Conservation (phyloP, 805 yeast species). For the Ogataea philodendri region DNA sequence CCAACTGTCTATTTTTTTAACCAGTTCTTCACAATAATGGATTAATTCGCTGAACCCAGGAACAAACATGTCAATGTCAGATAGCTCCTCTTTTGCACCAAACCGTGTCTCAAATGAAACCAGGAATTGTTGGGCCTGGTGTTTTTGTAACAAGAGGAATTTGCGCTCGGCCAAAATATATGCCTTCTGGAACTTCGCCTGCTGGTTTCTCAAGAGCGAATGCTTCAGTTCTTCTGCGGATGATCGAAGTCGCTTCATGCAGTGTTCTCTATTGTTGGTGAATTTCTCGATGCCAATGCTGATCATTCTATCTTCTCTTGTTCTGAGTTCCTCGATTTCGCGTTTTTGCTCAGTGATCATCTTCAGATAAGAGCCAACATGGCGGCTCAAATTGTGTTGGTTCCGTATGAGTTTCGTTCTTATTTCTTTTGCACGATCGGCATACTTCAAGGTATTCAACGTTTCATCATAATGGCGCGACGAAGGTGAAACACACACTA, state of each 20-base stretch:
- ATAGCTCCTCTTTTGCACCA: constrained; percentile 14
- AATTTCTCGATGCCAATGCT: constrained; percentile 38
- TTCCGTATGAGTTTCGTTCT: constrained; percentile 77
- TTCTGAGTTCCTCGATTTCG: constrained; percentile 67
- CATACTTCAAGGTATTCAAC: constrained; percentile 84
- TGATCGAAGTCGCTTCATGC: constrained; percentile 40
- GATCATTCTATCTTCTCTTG: constrained; percentile 47
- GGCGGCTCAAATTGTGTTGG: constrained; percentile 72
- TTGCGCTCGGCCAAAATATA: constrained; percentile 47
- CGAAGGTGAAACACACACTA: constrained; percentile 89
- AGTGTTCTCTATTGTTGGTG: constrained; percentile 37
- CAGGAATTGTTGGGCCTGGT: constrained; percentile 33
- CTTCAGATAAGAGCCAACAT: constrained; percentile 79
- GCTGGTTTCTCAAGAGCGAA: constrained; percentile 42
- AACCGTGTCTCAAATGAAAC: constrained; percentile 35
- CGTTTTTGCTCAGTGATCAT: constrained; percentile 79
- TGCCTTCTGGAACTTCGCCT: constrained; percentile 44
- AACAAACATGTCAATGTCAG: constrained; percentile 18
- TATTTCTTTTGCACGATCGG: constrained; percentile 87
- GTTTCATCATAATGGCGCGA: constrained; percentile 90
- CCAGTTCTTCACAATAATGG: constrained; percentile 20
- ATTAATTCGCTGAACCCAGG: constrained; percentile 22
- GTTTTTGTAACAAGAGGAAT: constrained; percentile 23
- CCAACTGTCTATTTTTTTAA: constrained; percentile 40
- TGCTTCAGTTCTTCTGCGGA: constrained; percentile 41